Evolutionary conservation across 306 rosid genomes (phyloP), one percentile per base, ranked within the genome.

Genomic region (Quercus engelmannii): DNA sequence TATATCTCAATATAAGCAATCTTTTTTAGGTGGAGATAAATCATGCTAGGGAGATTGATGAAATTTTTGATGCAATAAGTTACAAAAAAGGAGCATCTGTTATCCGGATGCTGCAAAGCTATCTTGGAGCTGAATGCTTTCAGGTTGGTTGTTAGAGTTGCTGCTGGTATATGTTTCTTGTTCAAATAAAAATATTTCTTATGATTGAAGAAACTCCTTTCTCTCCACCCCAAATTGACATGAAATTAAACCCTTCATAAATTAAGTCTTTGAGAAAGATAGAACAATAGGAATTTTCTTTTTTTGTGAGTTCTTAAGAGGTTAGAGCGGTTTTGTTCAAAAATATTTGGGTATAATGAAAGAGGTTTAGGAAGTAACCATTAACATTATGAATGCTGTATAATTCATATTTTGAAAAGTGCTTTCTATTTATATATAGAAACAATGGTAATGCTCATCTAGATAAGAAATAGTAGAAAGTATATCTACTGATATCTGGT

Each of bases 61-160:
- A 92, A 84, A 91, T 94, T 84, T 94, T 92, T 89, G 99, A 94
- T 80, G 92, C 97, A n/a, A 90, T 94, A 83, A 94, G 96, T 81
- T 92, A 94, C n/a, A 83, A 83, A 67, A 94, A 94, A 89, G 99
- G 99, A 67, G 99, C 99, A 78, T 87, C 95, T 77, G 90, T 94
- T 49, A 94, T 94, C 75, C 87, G 97, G 87, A 94, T 94, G 99
- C 89, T 94, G 74, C 97, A 94, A 69, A 94, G 97, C 86, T 94
- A 91, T 84, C 99, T 94, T 25, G 99, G 99, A 49, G 97, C 97
- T 9, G 90, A 90, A 76, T 38, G 79, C 85, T 94, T 94, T 88
- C 99, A 94, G 99, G 99, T 92, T 55, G 55, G 85, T 86, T 74
- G 43, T 80, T 79, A 55, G 23, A 18, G 76, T 62, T 84, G 19